These are phyloP conservation scores for Bondarzewia mesenterica DNA, from an alignment of 1,284 basidiomycete genomes.

Conservation along the genomic window DNA sequence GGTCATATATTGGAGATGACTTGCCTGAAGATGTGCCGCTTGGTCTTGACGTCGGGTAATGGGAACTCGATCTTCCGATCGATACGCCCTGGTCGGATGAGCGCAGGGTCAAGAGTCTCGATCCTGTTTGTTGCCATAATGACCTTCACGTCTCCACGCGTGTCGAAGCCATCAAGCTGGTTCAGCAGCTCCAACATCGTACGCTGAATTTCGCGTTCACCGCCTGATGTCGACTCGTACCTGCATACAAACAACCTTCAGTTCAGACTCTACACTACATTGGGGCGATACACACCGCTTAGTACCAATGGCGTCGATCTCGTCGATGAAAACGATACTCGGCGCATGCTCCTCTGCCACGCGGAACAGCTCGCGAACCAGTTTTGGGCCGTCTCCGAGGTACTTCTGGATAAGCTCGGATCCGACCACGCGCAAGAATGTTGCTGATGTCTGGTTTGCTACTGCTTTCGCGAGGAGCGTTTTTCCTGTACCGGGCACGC, in stretches of 20 bases:
- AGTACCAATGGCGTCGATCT: constrained; percentile 97
- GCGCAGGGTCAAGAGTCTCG: constrained; percentile 91
- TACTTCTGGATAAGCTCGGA: constrained; percentile 99
- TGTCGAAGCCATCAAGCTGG: constrained; percentile 98
- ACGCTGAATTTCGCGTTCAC: constrained; percentile 97
- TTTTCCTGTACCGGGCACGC: constrained; percentile 98
- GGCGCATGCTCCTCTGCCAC: constrained; percentile 97
- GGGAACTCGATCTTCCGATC: constrained; percentile 98
- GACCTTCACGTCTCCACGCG: constrained; percentile 97
- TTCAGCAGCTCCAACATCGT: constrained; percentile 99
- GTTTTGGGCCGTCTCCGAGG: constrained; percentile 97
- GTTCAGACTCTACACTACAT: background rate
- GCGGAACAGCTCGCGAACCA: constrained; percentile 95
- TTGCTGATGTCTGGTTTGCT: constrained; percentile 98
- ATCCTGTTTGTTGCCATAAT: constrained; percentile 94
- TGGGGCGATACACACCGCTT: constrained; percentile 63
- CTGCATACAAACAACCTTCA: constrained; percentile 27
- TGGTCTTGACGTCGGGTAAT: constrained; percentile 91
- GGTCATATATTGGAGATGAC: no score
- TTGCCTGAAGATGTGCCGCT: constrained; percentile 94
- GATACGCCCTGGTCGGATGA: constrained; percentile 97
- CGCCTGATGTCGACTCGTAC: constrained; percentile 95
- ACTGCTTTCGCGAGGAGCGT: constrained; percentile 97
- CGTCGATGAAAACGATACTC: constrained; percentile 99
- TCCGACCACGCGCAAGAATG: constrained; percentile 96